Percentiles rank a stretch among this genome's conserved stretches.
Evolutionary conservation across 1,284 basidiomycete genomes (phyloP).

Genomic region (Cryptococcus floricola): DNA sequence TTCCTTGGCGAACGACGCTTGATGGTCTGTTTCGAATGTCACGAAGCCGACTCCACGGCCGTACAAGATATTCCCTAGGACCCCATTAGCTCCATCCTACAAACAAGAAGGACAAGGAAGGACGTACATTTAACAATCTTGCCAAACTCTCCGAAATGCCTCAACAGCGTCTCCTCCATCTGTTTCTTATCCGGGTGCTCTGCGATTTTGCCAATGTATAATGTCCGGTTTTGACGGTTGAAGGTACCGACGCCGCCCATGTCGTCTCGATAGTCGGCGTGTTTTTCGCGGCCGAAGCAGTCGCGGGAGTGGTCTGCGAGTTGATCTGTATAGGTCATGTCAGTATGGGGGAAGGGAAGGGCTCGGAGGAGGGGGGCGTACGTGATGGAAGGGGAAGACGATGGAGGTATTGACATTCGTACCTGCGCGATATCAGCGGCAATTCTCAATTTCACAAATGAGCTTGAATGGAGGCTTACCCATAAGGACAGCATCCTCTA

Average conservation of each 20-base stretch:
- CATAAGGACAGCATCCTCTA: conserved; percentile 94
- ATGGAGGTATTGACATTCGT: conserved; percentile 95
- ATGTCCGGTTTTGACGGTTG: conserved; percentile 84
- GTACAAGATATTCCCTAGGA: conserved; percentile 78
- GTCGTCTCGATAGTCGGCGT: conserved; percentile 94
- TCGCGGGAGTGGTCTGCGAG: conserved; percentile 90
- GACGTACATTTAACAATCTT: conserved; percentile 82
- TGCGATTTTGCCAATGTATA: conserved; percentile 92
- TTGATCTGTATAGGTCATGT: conserved; percentile 39
- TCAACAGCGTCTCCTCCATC: conserved; percentile 79
- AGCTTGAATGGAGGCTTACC: conserved; percentile 48
- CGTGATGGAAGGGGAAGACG: conserved; percentile 67
- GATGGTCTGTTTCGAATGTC: conserved; percentile 79
- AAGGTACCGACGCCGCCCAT: conserved; percentile 99
- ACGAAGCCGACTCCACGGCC: conserved; percentile 96
- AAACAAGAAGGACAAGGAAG: not conserved
- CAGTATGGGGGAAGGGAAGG: not conserved
- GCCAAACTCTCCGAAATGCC: conserved; percentile 98
- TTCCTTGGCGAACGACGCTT: conserved; percentile 96
- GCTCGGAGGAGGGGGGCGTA: conserved; percentile 22
- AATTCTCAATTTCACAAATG: not conserved
- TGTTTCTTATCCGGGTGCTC: conserved; percentile 82
- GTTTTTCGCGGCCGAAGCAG: conserved; percentile 96
- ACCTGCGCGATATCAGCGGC: conserved; percentile 44
- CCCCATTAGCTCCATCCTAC: conserved; percentile 3